A percentile compares a stretch with the other conserved stretches of the same genome.
Conservation (phyloP, 352 stramenopile species). For the Phytophthora pisi region DNA sequence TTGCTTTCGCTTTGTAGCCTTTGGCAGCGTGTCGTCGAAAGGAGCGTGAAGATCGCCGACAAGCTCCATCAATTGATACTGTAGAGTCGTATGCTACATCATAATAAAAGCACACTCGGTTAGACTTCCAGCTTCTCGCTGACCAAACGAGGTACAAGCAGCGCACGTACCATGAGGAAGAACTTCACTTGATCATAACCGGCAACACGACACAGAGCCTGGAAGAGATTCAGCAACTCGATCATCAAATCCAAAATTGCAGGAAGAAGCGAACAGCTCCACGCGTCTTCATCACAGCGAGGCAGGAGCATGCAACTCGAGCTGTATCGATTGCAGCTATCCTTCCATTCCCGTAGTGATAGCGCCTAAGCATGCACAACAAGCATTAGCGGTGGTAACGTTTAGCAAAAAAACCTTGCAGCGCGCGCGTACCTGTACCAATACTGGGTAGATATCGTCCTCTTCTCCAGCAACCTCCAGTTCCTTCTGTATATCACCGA, state of each 20-base stretch:
- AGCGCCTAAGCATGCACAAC: conserved; percentile 37
- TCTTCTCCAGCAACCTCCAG: conserved; percentile 35
- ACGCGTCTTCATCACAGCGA: conserved; percentile 19
- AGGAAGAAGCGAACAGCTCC: conserved; percentile 43
- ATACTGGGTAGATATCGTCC: conserved; percentile 38
- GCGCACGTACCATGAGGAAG: conserved; percentile 37
- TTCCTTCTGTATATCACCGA: conserved; percentile 39
- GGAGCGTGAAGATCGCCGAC: conserved; percentile 39
- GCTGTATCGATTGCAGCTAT: conserved; percentile 37
- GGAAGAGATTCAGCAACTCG: conserved; percentile 46
- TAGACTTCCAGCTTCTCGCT: not conserved
- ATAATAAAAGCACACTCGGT: not conserved
- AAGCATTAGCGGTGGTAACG: not conserved
- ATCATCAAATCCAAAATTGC: conserved; percentile 43
- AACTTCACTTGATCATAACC: conserved; percentile 27
- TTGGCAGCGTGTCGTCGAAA: conserved; percentile 14
- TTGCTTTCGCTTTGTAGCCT: conserved; percentile 19
- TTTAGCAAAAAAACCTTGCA: not conserved
- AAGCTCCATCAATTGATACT: conserved; percentile 48
- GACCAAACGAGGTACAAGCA: not conserved
- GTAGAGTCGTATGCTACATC: conserved; percentile 50
- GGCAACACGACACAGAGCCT: conserved; percentile 33
- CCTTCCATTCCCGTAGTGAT: conserved; percentile 46
- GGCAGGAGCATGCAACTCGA: conserved; percentile 35
- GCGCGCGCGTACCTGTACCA: conserved; percentile 40